A percentile compares a stretch with the other conserved stretches of the same genome.
Evolutionary conservation across 2,329 filamentous ascomycete genomes (phyloP).

Genomic region (Pseudogymnoascus sp.): DNA sequence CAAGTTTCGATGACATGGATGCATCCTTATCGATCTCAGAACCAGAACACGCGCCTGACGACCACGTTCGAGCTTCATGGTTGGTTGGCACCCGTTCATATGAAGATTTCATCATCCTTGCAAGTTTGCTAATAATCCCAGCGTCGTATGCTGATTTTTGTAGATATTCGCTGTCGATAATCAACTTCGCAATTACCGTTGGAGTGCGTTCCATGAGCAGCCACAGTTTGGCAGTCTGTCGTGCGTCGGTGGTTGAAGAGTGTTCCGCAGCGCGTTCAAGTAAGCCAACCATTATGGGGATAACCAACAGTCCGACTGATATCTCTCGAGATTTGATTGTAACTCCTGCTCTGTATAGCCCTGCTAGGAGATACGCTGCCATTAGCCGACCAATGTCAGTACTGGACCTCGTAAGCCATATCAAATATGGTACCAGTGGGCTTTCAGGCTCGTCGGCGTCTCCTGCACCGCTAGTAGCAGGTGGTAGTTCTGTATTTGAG

Average conservation of each 20-base stretch:
- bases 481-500: not conserved
- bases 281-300: conserved; percentile 61
- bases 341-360: conserved; percentile 59
- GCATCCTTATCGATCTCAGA: not conserved
- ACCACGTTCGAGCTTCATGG: conserved; percentile 46
- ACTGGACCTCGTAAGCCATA: conserved; percentile 52
- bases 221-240: conserved; percentile 36
- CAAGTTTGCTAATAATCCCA: conserved; percentile 50
- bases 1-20: conserved; percentile 42
- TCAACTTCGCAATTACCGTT: conserved; percentile 65
- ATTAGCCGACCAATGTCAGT: conserved; percentile 53
- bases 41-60: conserved; percentile 25
- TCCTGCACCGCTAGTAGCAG: conserved; percentile 23
- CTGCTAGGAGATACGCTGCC: conserved; percentile 60
- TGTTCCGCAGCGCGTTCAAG: conserved; percentile 40
- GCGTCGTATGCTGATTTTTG: conserved; percentile 76
- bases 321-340: conserved; percentile 55
- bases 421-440: conserved; percentile 63
- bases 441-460: conserved; percentile 55
- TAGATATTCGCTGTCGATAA: conserved; percentile 67
- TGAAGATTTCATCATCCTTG: conserved; percentile 55
- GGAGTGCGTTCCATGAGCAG: conserved; percentile 62
- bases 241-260: conserved; percentile 31
- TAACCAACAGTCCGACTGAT: conserved; percentile 56
- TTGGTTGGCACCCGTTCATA: conserved; percentile 47